Conservation (phyloP, 306 rosid genomes). For the Hylodesmum podocarpum region DNA sequence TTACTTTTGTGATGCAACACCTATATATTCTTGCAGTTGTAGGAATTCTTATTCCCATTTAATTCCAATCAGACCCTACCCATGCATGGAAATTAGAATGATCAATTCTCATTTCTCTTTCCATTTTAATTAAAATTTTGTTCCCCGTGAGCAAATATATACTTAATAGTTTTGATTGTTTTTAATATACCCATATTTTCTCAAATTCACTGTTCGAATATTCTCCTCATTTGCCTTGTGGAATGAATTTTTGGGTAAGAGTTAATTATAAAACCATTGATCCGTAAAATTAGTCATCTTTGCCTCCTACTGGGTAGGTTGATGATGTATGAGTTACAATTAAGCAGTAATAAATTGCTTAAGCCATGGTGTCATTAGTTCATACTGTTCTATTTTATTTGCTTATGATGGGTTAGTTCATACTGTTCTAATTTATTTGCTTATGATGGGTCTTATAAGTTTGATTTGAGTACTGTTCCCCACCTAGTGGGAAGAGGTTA, state of each 20-base stretch:
- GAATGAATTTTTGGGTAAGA: neutral
- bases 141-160: neutral
- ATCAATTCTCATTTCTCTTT: neutral
- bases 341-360: conserved; percentile 4
- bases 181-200: neutral
- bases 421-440: neutral
- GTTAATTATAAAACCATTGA: neutral
- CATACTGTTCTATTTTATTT: too few species aligned
- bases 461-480: neutral
- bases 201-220: neutral
- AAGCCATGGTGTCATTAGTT: neutral
- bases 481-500: neutral
- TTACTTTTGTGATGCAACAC: neutral
- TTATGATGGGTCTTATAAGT: neutral
- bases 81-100: neutral
- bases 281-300: neutral
- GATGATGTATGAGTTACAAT: neutral
- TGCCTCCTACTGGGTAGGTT: conserved; percentile 6
- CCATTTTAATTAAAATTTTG: neutral
- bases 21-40: neutral
- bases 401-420: neutral
- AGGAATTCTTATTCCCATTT: neutral
- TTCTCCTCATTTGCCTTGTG: neutral
- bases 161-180: conserved; percentile 3
- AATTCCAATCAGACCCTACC: conserved; percentile 6